phyloP scores from a whole-genome alignment of 2,329 filamentous ascomycete genomes.

The Parasarocladium wereldwijsianum region DNA sequence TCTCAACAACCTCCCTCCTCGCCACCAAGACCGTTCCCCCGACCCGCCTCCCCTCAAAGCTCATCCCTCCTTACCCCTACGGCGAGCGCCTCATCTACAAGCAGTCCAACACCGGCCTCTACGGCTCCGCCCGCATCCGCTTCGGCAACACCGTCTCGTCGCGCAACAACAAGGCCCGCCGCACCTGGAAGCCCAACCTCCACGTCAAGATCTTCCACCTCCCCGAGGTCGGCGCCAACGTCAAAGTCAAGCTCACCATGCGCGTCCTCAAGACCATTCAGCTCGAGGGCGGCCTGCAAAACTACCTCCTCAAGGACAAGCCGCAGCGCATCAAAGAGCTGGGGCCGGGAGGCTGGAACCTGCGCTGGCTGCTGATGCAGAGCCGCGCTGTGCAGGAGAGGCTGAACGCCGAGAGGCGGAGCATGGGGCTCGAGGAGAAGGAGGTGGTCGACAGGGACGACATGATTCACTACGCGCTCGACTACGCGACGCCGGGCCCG shows the following conservation, averaged over 20 bases:
- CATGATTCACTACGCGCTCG: constrained; percentile 24
- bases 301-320: constrained; percentile 77
- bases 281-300: constrained; percentile 77
- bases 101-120: constrained; percentile 64
- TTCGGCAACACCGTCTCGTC: constrained; percentile 70
- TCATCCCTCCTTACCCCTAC: constrained; percentile 58
- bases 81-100: constrained; percentile 59
- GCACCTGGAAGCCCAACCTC: constrained; percentile 64
- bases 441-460: constrained; percentile 20
- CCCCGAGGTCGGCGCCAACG: constrained; percentile 41
- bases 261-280: constrained; percentile 61
- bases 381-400: constrained; percentile 48
- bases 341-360: constrained; percentile 76
- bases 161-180: constrained; percentile 53
- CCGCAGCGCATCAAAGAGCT: constrained; percentile 67
- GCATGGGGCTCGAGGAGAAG: constrained; percentile 42
- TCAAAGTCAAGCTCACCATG: constrained; percentile 56
- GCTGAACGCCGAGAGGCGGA: constrained; percentile 49
- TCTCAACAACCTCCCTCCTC: constrained; percentile 21
- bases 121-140: constrained; percentile 54
- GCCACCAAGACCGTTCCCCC: constrained; percentile 26
- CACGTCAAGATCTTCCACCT: constrained; percentile 54
- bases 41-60: constrained; percentile 28
- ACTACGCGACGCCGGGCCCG: constrained; percentile 25
- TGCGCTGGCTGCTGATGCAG: constrained; percentile 85